phyloP scores from a whole-genome alignment of 768 basidiomycete species.

The Infundibulicybe gibba region DNA sequence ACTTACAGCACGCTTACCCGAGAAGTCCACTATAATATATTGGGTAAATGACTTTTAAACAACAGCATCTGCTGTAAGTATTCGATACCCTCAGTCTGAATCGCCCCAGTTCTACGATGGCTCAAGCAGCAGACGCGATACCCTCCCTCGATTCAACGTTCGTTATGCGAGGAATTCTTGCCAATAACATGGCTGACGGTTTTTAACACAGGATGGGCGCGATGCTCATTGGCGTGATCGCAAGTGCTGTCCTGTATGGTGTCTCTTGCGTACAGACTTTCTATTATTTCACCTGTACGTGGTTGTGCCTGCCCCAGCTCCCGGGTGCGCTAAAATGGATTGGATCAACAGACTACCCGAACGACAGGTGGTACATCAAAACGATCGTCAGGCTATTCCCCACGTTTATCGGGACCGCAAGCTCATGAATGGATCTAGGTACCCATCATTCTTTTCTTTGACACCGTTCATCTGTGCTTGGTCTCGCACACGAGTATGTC shows the following conservation, averaged over 20 bases:
- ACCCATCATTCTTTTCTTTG: background rate
- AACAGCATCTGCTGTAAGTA: too few species aligned
- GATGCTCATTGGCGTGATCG: slow-evolving; percentile 38
- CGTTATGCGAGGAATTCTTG: too few species aligned
- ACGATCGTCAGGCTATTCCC: slow-evolving; percentile 29
- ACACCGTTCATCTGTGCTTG: slow-evolving; percentile 1
- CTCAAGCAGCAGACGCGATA: too few species aligned
- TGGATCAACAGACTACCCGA: slow-evolving; percentile 26
- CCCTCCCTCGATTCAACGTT: too few species aligned
- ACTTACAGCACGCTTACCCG: too few species aligned
- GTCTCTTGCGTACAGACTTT: slow-evolving; percentile 44
- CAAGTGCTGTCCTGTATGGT: slow-evolving; percentile 35
- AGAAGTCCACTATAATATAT: too few species aligned
- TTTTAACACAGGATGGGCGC: slow-evolving; percentile 34
- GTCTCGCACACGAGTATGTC: slow-evolving; percentile 1
- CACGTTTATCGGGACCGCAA: too few species aligned
- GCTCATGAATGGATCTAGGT: too few species aligned
- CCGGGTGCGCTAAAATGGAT: too few species aligned
- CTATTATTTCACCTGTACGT: slow-evolving; percentile 39
- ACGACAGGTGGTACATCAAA: slow-evolving; percentile 39
- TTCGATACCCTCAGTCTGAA: too few species aligned
- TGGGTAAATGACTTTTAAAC: too few species aligned
- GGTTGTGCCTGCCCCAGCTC: background rate
- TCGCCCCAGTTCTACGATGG: too few species aligned
- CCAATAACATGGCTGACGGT: background rate